Percentiles rank a stretch among this genome's conserved stretches.
These are phyloP conservation scores for Hirsutella rhossiliensis DNA, from an alignment of 2,329 filamentous ascomycete species.

Conservation along the genomic window DNA sequence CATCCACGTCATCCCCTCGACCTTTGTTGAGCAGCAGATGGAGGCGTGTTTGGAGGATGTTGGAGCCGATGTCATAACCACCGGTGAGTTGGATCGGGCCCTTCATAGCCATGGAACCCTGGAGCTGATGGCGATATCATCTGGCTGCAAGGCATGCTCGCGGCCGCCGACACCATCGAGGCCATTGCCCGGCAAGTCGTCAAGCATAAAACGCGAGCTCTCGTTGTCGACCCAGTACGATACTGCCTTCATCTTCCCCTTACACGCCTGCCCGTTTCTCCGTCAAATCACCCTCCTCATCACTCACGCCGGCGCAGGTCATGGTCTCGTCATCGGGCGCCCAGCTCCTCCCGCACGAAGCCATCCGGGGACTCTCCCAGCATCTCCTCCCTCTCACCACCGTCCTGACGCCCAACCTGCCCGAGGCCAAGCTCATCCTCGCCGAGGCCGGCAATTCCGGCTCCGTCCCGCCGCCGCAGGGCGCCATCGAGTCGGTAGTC, in stretches of 20 bases:
- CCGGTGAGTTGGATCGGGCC: slow-evolving; percentile 42
- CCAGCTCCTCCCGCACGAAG: slow-evolving; percentile 51
- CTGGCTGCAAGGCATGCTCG: slow-evolving; percentile 23
- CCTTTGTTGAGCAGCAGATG: slow-evolving; percentile 76
- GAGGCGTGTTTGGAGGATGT: slow-evolving; percentile 76
- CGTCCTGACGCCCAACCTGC: slow-evolving; percentile 65
- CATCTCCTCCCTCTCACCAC: slow-evolving; percentile 54
- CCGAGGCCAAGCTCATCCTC: slow-evolving; percentile 58
- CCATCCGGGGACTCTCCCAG: slow-evolving; percentile 47
- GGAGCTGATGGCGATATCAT: neutral
- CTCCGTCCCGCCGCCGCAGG: slow-evolving; percentile 10
- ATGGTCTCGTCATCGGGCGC: slow-evolving; percentile 84
- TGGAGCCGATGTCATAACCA: slow-evolving; percentile 82
- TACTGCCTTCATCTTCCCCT: neutral
- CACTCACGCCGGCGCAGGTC: slow-evolving; percentile 43
- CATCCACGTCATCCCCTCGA: slow-evolving; percentile 67
- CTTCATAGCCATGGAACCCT: too few species aligned
- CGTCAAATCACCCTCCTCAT: neutral
- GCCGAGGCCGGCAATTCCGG: slow-evolving; percentile 28
- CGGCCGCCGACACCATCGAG: slow-evolving; percentile 22
- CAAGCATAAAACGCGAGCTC: slow-evolving; percentile 15
- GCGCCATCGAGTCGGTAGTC: slow-evolving; percentile 39
- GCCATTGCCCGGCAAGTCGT: slow-evolving; percentile 18
- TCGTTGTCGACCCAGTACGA: slow-evolving; percentile 27
- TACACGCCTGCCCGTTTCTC: neutral